phyloP scores from a whole-genome alignment of 345 rosid genomes.

The Odontarrhena argentea region DNA sequence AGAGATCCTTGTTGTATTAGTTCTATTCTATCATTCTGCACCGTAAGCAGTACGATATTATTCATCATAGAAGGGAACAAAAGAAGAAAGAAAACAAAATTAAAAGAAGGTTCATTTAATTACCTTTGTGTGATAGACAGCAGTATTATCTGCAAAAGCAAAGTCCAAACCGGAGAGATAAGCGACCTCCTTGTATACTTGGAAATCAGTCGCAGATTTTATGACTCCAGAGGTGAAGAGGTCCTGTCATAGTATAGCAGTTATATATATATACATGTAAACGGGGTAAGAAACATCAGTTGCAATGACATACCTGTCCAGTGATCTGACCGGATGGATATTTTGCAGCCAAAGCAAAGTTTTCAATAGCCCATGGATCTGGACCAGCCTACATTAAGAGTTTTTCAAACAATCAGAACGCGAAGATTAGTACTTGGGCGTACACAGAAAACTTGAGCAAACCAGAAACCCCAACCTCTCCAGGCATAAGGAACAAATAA shows the following conservation, averaged over 20 bases:
- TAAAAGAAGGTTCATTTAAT: constrained; percentile 15
- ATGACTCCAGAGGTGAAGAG: constrained; percentile 74
- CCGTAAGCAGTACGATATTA: constrained; percentile 26
- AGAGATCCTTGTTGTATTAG: constrained; percentile 89
- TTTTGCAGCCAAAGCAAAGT: constrained; percentile 78
- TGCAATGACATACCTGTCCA: constrained; percentile 61
- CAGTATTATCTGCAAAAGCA: constrained; percentile 78
- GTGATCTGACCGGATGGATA: constrained; percentile 78
- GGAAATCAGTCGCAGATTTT: constrained; percentile 89
- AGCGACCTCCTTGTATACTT: constrained; percentile 85
- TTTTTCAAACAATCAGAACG: constrained; percentile 24
- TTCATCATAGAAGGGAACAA: constrained; percentile 9
- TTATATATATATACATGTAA: constrained; percentile 15
- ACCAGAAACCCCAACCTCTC: constrained; percentile 4
- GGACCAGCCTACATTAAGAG: constrained; percentile 74
- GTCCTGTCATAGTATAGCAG: constrained; percentile 62
- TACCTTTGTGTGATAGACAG: constrained; percentile 97
- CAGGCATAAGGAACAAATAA: not conserved
- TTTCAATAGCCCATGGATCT: constrained; percentile 86
- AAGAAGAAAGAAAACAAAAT: constrained; percentile 1
- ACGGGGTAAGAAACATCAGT: constrained; percentile 6
- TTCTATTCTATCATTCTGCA: constrained; percentile 91
- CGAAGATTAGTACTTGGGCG: not conserved
- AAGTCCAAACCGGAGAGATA: constrained; percentile 98
- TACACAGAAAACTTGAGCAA: not conserved